These are phyloP conservation scores for Trichoderma pleuroti DNA, from an alignment of 2,329 filamentous ascomycete species.

Conservation along the genomic window DNA sequence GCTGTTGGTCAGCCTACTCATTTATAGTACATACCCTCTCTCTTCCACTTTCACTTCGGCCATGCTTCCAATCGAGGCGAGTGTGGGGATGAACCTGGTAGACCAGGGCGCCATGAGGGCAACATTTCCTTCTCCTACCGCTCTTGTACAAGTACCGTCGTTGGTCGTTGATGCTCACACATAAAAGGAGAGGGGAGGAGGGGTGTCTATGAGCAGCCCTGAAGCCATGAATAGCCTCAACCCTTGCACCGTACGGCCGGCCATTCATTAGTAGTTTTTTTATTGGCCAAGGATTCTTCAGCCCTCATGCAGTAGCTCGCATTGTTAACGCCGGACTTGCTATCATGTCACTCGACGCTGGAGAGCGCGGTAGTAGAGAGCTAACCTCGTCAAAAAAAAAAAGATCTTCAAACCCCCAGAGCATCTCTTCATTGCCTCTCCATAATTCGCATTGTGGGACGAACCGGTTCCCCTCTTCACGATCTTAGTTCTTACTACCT, in stretches of 20 bases:
- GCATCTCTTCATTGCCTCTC: not conserved
- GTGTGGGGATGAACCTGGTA: conserved; percentile 6
- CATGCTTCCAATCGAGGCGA: not conserved
- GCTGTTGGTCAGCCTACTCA: not conserved
- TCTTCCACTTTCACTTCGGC: not conserved
- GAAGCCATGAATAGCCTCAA: not conserved
- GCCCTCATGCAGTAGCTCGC: not conserved
- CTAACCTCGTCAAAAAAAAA: not conserved
- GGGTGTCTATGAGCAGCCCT: not conserved
- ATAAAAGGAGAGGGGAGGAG: not conserved
- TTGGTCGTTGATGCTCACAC: not conserved
- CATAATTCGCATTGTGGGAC: not conserved
- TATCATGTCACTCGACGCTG: not conserved
- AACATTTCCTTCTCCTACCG: not conserved
- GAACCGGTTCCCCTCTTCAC: not conserved
- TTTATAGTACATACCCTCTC: not conserved
- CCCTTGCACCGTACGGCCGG: not conserved
- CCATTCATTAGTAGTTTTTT: not conserved
- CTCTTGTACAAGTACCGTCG: not conserved
- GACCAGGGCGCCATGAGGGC: conserved; percentile 7
- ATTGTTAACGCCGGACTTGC: not conserved
- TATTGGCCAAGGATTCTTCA: not conserved
- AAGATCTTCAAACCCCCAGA: not conserved
- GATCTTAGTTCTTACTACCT: conserved; percentile 1
- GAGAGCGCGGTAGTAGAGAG: not conserved